phyloP scores from a whole-genome alignment of 257 asterid genomes.

The Salvia miltiorrhiza region DNA sequence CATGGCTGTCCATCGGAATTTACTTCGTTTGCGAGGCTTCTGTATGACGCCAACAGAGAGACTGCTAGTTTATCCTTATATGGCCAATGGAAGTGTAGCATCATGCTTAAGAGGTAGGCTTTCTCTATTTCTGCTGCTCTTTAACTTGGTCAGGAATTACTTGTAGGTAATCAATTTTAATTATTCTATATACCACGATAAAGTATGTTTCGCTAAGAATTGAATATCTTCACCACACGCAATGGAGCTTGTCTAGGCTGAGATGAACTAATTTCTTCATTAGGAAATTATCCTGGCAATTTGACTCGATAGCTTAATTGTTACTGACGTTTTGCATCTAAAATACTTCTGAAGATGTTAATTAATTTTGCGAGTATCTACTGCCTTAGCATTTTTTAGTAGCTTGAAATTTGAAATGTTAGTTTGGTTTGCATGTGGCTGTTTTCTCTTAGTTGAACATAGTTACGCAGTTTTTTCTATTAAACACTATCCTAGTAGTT shows the following conservation, averaged over 20 bases:
- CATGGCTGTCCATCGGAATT: constrained; percentile 87
- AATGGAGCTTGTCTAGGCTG: neutral
- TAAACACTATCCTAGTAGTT: no score
- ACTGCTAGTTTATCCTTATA: constrained; percentile 86
- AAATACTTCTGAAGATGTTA: neutral
- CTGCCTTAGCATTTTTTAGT: neutral
- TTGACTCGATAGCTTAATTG: neutral
- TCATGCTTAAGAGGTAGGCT: constrained; percentile 86
- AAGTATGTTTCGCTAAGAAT: neutral
- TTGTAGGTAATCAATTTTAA: neutral
- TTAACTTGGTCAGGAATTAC: neutral
- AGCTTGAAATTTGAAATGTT: neutral
- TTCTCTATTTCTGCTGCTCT: neutral
- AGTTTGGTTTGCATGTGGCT: neutral
- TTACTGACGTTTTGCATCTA: neutral
- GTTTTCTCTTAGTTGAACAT: neutral
- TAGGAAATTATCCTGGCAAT: neutral
- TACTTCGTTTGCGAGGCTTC: constrained; percentile 82
- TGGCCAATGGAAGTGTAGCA: constrained; percentile 95
- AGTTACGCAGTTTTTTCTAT: no score
- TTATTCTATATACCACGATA: neutral
- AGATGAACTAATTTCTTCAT: neutral
- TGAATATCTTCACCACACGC: neutral
- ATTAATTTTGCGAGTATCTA: neutral
- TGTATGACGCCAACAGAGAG: constrained; percentile 94